phyloP scores from a whole-genome alignment of 805 yeast genomes.

The Sugiyamaella valdiviana region DNA sequence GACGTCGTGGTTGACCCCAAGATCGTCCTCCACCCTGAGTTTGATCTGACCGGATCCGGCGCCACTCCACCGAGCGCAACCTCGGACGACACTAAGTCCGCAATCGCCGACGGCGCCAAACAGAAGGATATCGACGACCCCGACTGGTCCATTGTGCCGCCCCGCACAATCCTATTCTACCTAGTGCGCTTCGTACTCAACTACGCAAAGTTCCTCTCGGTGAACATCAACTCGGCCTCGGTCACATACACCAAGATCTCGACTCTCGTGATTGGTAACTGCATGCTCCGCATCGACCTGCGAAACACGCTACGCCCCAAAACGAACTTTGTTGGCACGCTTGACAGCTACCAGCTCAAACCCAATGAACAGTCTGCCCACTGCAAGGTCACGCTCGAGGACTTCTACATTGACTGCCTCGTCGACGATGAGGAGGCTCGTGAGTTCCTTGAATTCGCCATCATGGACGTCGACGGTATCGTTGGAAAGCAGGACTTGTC shows the following conservation, averaged over 20 bases:
- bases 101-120: neutral
- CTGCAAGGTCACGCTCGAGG: constrained; percentile 23
- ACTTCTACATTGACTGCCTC: constrained; percentile 27
- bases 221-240: constrained; percentile 23
- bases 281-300: constrained; percentile 27
- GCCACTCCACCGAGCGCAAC: neutral
- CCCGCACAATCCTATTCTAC: constrained; percentile 18
- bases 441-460: constrained; percentile 28
- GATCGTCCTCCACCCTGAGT: constrained; percentile 14
- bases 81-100: neutral
- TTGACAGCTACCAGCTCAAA: constrained; percentile 27
- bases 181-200: constrained; percentile 17
- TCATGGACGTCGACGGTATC: constrained; percentile 29
- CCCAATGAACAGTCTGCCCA: constrained; percentile 28
- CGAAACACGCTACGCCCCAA: constrained; percentile 23
- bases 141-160: constrained; percentile 23
- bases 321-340: constrained; percentile 31
- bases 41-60: constrained; percentile 2
- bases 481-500: constrained; percentile 26
- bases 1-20: constrained; percentile 30
- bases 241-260: constrained; percentile 24
- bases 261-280: constrained; percentile 27
- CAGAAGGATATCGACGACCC: constrained; percentile 7
- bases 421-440: constrained; percentile 28
- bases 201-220: constrained; percentile 24